phyloP scores from a whole-genome alignment of 1,284 basidiomycete species.

The Ustilago shanxiensis region DNA sequence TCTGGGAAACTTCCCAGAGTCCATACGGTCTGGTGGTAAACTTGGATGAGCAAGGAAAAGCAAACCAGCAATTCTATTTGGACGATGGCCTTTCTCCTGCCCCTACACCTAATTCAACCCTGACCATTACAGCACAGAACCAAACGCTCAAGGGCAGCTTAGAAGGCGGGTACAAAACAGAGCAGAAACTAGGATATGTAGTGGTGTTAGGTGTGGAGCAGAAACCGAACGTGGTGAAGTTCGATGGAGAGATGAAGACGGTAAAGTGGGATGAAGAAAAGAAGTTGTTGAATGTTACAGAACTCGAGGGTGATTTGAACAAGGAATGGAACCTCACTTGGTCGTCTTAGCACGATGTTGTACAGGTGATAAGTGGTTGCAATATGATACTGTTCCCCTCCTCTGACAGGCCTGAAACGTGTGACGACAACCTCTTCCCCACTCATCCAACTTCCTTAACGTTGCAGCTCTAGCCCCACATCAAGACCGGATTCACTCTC shows the following conservation, averaged over 20 bases:
- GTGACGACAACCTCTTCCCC: too few relatives aligned
- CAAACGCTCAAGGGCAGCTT: constrained; percentile 36
- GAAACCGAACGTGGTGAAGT: constrained; percentile 40
- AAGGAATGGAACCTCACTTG: constrained; percentile 14
- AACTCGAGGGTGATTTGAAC: constrained; percentile 45
- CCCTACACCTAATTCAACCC: constrained; percentile 39
- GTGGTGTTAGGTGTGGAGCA: constrained; percentile 73
- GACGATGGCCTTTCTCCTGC: constrained; percentile 74
- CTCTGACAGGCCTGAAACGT: too few relatives aligned
- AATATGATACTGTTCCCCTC: too few relatives aligned
- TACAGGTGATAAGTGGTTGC: too few relatives aligned
- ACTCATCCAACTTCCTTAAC: too few relatives aligned
- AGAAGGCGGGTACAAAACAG: constrained; percentile 72
- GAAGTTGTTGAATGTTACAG: constrained; percentile 50
- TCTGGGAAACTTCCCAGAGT: constrained; percentile 39
- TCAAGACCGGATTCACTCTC: too few relatives aligned
- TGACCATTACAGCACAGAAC: constrained; percentile 26
- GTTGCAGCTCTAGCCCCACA: too few relatives aligned
- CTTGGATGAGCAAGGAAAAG: constrained; percentile 72
- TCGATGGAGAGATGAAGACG: constrained; percentile 7
- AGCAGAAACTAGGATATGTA: constrained; percentile 72
- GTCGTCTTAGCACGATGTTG: constrained; percentile 23
- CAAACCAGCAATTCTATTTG: constrained; percentile 76
- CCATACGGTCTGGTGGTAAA: constrained; percentile 67
- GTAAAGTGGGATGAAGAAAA: constrained; percentile 36